Base-by-base conservation (phyloP, 2,329 filamentous ascomycete species). In the Basipetospora chlamydospora region DNA sequence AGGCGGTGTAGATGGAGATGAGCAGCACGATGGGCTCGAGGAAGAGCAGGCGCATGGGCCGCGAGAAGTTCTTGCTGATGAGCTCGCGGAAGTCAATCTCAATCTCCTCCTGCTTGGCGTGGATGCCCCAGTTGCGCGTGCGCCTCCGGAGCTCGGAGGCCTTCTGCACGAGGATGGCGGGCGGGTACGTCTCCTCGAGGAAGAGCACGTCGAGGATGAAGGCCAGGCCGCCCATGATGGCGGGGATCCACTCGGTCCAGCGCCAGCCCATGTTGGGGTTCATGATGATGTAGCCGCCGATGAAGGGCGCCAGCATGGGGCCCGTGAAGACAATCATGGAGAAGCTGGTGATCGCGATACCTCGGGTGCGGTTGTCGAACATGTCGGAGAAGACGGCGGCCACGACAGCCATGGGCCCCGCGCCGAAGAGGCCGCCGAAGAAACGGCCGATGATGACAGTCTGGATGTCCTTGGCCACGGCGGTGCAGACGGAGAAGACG, bases 361-460 rank as follows among this genome's bases (percentile, higher is more conserved):
- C 70, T 44, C 76, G 64, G 30, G 67, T 70, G 43, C 64, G 61
- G 54, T 78, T 75, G 55, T 74, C 69, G 47, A 78, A 77, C 70
- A 81, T 76, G 54, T 84, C 79, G 16, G 73, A 74, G 55, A 81
- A 81, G 37, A 81, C 73, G 40, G 77, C 78, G 3, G 73, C 77
- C 37, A 79, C 77, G 49, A 82, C 65, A 45, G 81, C 69, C 28
- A 84, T 57, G 3, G 77, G 73, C 41, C 72, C 77, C 35, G 77
- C 77, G 20, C 78, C 80, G 43, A 80, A 80, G 51, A 81, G 79
- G 33, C 82, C 81, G 41, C 62, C 61, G 46, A 86, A 81, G 59
- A 88, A 83, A 11, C 82, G 73, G 48, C 73, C 76, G 39, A 86
- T 67, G 17, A 82, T 60, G 15, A 88, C 60, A 0, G 77, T 76